Conservation (phyloP, 257 asterid genomes). For the Lavandula angustifolia region DNA sequence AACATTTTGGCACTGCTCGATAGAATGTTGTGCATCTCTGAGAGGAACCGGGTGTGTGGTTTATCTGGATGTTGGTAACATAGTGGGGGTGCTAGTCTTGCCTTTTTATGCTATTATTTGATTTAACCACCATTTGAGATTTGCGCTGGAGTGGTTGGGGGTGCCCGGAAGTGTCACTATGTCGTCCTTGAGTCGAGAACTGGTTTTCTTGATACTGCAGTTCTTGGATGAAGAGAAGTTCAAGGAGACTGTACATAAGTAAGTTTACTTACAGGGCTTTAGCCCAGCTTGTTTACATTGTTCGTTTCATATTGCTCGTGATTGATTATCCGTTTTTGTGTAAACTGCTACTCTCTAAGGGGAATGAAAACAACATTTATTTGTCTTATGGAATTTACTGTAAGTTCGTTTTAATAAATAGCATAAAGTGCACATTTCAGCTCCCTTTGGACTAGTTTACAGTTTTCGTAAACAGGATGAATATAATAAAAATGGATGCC, state of each 20-base stretch:
- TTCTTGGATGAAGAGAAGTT: slow-evolving; percentile 97
- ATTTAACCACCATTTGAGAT: slow-evolving; percentile 44
- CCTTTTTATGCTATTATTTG: slow-evolving; percentile 22
- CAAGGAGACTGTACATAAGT: slow-evolving; percentile 96
- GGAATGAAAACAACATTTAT: neutral
- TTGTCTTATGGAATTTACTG: neutral
- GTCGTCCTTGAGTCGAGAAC: slow-evolving; percentile 98
- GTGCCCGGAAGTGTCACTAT: slow-evolving; percentile 46
- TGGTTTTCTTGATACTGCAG: slow-evolving; percentile 91
- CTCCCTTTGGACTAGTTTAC: slow-evolving; percentile 12
- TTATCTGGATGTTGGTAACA: slow-evolving; percentile 29
- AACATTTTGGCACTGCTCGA: slow-evolving; percentile 2
- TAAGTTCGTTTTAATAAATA: neutral
- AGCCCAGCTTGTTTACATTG: slow-evolving; percentile 20
- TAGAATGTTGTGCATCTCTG: slow-evolving; percentile 16
- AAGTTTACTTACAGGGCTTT: slow-evolving; percentile 31
- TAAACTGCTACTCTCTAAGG: slow-evolving; percentile 2
- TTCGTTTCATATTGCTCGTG: slow-evolving; percentile 7
- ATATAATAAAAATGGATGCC: neutral
- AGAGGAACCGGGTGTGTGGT: neutral
- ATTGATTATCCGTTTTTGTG: neutral
- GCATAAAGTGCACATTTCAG: slow-evolving; percentile 1
- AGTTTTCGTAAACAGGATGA: slow-evolving; percentile 14
- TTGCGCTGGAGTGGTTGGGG: slow-evolving; percentile 94
- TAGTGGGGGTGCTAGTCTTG: slow-evolving; percentile 23